Percentiles rank a stretch among this genome's conserved stretches.
Conservation (phyloP, 2,329 filamentous ascomycete genomes). For the Zymoseptoria brevis region DNA sequence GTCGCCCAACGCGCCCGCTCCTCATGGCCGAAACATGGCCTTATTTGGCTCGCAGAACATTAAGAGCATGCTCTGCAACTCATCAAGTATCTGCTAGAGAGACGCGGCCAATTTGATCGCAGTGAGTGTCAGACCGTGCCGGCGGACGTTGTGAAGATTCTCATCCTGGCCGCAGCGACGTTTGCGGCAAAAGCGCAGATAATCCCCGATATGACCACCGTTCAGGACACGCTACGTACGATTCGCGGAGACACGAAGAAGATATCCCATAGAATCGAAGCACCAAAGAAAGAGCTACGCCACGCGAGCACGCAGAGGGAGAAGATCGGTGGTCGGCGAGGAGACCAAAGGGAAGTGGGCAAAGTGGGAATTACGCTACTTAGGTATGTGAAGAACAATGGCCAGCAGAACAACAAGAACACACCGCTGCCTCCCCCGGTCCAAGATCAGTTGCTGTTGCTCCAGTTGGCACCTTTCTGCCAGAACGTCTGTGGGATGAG, state of each 20-base stretch:
- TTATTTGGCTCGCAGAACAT: slow-evolving; percentile 2
- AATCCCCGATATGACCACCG: slow-evolving; percentile 2
- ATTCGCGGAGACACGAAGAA: not conserved
- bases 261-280: not conserved
- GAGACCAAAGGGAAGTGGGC: not conserved
- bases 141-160: slow-evolving; percentile 1
- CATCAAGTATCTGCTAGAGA: slow-evolving; percentile 7
- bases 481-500: no score
- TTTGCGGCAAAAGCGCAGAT: slow-evolving; percentile 3
- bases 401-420: slow-evolving; percentile 3
- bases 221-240: slow-evolving; percentile 2
- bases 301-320: not conserved
- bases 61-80: slow-evolving; percentile 4
- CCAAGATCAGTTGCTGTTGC: no score
- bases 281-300: not conserved
- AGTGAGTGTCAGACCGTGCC: slow-evolving; percentile 2
- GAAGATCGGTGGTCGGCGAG: not conserved
- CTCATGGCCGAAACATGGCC: slow-evolving; percentile 2
- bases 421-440: no score
- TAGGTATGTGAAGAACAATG: slow-evolving; percentile 1
- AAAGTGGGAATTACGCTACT: not conserved
- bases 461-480: no score
- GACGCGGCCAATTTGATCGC: slow-evolving; percentile 1
- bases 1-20: slow-evolving; percentile 2
- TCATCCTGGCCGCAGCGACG: not conserved